Evolutionary conservation across 495 filamentous ascomycete genomes (phyloP), one percentile per base, ranked within the genome.

Genomic region (Recurvomyces mirabilis): DNA sequence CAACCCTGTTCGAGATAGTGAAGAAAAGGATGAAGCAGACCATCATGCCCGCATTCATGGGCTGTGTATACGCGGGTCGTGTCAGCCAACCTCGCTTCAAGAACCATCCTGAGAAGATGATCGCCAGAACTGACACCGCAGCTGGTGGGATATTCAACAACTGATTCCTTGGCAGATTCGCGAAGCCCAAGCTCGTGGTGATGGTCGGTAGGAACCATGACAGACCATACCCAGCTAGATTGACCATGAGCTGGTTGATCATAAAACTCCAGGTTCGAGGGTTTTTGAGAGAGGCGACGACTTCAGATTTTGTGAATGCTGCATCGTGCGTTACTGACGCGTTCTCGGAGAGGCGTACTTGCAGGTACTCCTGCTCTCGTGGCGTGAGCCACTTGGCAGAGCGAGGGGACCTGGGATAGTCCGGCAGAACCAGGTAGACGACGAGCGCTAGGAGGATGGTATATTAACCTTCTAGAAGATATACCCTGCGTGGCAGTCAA

Each of bases 341-440:
- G 39, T 68, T 65, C 4, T 60, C 53, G 33, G 64, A 57, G 2
- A 68, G 55, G n/a, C 65, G 56, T 9, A 55, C 57, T 47, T 68
- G 59, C 28, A 68, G 56, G 35, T 61, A 68, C 19, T 60, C 62
- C 49, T 68, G 62, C 46, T 68, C 65, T 14, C 57, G 56, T 32
- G 54, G 49, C 1, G 64, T 66, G 48, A 68, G 63, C 62, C 62
- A 68, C 17, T 36, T 36, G 10, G 33, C 9, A 7, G 33, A 36
- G 10, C 33, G 54, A 2, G 50, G 26, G n/a, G 9, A 9, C 26
- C n/a, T 30, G 9, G 26, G 26, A 30, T 30, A 30, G 26, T 30
- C 26, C 9, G 26, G 26, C 9, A 30, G 26, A 30, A 30, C 26
- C 9, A 30, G n/a, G 26, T 9, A 30, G 26, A 30, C 26, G n/a